A percentile compares a stretch with the other conserved stretches of the same genome.
phyloP scores from a whole-genome alignment of 179 eudicot species.

The Camellia oleifera region DNA sequence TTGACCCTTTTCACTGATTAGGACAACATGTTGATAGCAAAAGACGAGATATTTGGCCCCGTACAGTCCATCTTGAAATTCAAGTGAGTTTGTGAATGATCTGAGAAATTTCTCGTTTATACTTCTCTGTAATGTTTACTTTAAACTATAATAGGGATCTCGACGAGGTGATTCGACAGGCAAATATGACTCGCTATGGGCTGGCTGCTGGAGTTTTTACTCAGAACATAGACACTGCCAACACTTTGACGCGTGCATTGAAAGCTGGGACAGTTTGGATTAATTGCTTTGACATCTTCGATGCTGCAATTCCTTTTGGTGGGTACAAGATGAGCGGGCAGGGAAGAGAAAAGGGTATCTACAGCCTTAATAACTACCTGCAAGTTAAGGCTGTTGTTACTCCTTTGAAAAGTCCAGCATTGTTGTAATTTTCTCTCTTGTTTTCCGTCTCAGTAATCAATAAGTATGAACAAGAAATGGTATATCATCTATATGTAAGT shows the following conservation, averaged over 20 bases:
- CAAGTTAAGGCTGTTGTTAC: conserved; percentile 69
- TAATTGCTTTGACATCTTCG: conserved; percentile 52
- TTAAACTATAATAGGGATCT: conserved; percentile 33
- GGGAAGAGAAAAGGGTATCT: conserved; percentile 60
- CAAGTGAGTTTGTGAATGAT: conserved; percentile 37
- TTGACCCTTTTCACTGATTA: conserved; percentile 2
- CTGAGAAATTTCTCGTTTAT: neutral
- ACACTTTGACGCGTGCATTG: conserved; percentile 42
- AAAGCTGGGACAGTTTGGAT: conserved; percentile 60
- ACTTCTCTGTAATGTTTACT: neutral
- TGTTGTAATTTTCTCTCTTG: conserved; percentile 36
- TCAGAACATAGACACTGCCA: conserved; percentile 56
- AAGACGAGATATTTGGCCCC: conserved; percentile 74
- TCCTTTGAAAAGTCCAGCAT: conserved; percentile 54
- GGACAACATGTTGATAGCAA: conserved; percentile 65
- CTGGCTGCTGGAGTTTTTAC: conserved; percentile 64
- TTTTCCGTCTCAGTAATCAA: neutral
- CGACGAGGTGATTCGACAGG: conserved; percentile 45
- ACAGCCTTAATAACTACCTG: conserved; percentile 49
- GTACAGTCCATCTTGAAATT: conserved; percentile 66
- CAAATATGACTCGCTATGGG: conserved; percentile 44
- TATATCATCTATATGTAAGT: neutral
- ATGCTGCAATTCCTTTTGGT: conserved; percentile 62
- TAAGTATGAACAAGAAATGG: neutral
- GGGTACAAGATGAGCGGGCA: conserved; percentile 70